Percentiles rank a stretch among this genome's conserved stretches.
Conservation (phyloP, 1,139 yeast species). For the Sugiyamaella novakii region DNA sequence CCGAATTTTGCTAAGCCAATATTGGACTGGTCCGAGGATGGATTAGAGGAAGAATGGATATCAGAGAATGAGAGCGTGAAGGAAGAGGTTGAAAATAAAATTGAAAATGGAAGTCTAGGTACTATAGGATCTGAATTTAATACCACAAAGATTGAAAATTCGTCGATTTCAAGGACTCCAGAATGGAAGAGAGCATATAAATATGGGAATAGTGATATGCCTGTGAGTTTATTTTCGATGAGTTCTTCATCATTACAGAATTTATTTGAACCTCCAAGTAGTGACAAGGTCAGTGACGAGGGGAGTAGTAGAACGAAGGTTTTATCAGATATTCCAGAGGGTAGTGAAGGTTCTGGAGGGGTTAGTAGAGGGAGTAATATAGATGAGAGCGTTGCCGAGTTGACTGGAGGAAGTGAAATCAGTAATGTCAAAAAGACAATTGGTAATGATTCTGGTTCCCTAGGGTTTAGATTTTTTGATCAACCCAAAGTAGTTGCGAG, state of each 20-base stretch:
- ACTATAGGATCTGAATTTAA: not conserved
- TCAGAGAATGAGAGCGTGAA: not conserved
- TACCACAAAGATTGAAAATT: slow-evolving; percentile 17
- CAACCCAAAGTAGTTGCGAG: not conserved
- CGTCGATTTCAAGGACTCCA: slow-evolving; percentile 18
- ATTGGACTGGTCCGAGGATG: slow-evolving; percentile 21
- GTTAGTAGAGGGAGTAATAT: not conserved
- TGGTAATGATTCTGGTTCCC: slow-evolving; percentile 10
- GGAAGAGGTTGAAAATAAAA: not conserved
- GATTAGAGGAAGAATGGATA: slow-evolving; percentile 16
- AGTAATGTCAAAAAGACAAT: not conserved
- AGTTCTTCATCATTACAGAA: slow-evolving; percentile 16
- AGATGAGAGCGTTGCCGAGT: not conserved
- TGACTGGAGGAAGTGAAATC: not conserved
- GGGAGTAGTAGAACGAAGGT: not conserved
- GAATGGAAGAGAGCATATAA: slow-evolving; percentile 25
- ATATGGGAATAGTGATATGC: not conserved
- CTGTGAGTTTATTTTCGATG: not conserved
- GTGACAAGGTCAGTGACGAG: not conserved
- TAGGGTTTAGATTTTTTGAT: slow-evolving; percentile 12
- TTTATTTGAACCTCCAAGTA: slow-evolving; percentile 12
- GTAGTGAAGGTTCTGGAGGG: slow-evolving; percentile 7
- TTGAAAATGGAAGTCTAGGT: not conserved
- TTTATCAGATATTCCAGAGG: slow-evolving; percentile 16
- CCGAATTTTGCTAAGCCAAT: no score